Base-by-base conservation (phyloP, 2,329 filamentous ascomycete species). In the Ceratocystis lukuohia region DNA sequence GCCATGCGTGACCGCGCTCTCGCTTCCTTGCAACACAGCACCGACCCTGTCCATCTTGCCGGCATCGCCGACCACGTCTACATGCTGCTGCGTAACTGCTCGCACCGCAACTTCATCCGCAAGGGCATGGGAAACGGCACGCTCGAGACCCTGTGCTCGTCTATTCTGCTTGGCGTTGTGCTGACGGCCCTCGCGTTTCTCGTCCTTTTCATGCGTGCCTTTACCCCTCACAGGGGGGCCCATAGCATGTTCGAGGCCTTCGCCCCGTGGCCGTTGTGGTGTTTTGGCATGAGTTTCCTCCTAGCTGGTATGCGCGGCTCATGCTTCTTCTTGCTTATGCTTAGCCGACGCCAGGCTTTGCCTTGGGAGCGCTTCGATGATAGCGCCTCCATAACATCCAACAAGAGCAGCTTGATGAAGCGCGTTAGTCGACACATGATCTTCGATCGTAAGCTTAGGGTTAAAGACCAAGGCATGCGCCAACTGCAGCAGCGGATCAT, bases 51-150 rank as follows among this genome's bases (percentile, higher is more conserved):
- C 3, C 71, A 75, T 64, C 74, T 80, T n/a, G 69, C 70, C 22
- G 77, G 78, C 22, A 72, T 80, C 5, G 78, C 77, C 37, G 77
- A 80, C 67, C 78, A 80, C 71, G 75, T 77, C 46, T 78, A 80
- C 70, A 71, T 75, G 41, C 75, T 80, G 37, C 74, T 80, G 20
- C 76, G 75, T 67, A 79, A 77, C 71, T 80, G 79, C 73, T 80
- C 78, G 22, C 75, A 80, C 70, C 75, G 79, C 65, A 77, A 79
- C 71, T 80, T 84, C 69, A 74, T 82, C 59, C 78, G 80, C 48
- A 75, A 84, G 5, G 82, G 80, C 68, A 78, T 82, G 44, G 80
- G 77, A 70, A 82, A 80, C 70, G 79, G 79, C 46, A 80, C 78
- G 2, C 77, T 79, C 64, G 78, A 80, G 71, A 80, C 79, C 1